Evolutionary conservation across 345 rosid species (phyloP).

Genomic region (Corymbia maculata): DNA sequence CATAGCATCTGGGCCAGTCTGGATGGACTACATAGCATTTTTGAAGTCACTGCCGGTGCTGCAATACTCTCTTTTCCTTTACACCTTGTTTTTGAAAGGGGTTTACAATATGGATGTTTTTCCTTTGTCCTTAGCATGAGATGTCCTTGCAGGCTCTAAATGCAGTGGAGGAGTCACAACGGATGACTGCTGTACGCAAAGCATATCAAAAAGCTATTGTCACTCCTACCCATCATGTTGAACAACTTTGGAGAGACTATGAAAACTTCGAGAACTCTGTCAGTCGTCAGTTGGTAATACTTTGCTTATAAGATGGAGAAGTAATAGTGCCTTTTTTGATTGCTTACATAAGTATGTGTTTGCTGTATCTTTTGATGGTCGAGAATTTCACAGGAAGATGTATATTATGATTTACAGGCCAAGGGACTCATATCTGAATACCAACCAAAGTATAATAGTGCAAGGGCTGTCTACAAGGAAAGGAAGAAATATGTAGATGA

Average conservation of each 20-base stretch:
- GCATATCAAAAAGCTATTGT: slow-evolving; percentile 81
- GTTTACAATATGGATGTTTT: not conserved
- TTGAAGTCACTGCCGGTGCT: slow-evolving; percentile 77
- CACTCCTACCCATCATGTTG: slow-evolving; percentile 84
- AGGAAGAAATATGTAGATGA: slow-evolving; percentile 89
- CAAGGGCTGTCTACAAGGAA: slow-evolving; percentile 91
- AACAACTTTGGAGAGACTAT: slow-evolving; percentile 95
- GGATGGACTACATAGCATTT: slow-evolving; percentile 86
- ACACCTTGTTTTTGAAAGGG: not conserved
- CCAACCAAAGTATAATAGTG: slow-evolving; percentile 87
- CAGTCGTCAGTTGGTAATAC: slow-evolving; percentile 81
- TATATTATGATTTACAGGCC: slow-evolving; percentile 42
- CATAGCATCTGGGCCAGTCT: slow-evolving; percentile 84
- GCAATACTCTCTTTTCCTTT: slow-evolving; percentile 9
- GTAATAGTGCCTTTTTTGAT: not conserved
- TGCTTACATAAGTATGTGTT: not conserved
- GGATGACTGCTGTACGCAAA: slow-evolving; percentile 74
- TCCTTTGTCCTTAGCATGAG: slow-evolving; percentile 3
- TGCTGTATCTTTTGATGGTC: slow-evolving; percentile 2
- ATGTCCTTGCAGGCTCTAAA: slow-evolving; percentile 46
- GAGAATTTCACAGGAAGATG: not conserved
- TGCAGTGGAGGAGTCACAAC: slow-evolving; percentile 71
- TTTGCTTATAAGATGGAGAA: not conserved
- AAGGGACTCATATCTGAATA: slow-evolving; percentile 86
- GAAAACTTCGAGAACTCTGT: slow-evolving; percentile 91